Conservation (phyloP, 2,329 filamentous ascomycete genomes). For the Sporothrix phasma region DNA sequence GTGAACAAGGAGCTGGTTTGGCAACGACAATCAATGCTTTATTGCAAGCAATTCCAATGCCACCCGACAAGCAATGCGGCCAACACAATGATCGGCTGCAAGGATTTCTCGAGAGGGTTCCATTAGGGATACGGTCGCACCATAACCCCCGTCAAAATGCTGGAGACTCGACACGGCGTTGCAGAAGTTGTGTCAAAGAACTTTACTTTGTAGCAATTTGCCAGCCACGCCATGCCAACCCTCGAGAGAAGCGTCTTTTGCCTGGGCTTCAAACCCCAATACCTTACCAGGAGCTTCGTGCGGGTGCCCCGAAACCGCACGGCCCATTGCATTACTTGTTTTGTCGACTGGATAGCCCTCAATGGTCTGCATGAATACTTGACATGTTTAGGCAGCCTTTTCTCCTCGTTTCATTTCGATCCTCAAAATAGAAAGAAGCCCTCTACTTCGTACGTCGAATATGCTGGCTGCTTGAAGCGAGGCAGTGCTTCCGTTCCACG, state of each 20-base stretch:
- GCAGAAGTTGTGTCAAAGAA: slow-evolving; percentile 14
- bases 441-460: no score
- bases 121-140: slow-evolving; percentile 15
- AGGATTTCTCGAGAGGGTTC: slow-evolving; percentile 6
- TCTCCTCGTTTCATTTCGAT: slow-evolving; percentile 9
- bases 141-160: slow-evolving; percentile 17
- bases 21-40: background rate
- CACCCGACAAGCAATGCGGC: slow-evolving; percentile 6
- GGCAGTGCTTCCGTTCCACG: slow-evolving; percentile 3
- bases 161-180: slow-evolving; percentile 7
- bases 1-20: background rate
- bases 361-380: background rate
- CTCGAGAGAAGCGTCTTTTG: background rate
- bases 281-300: background rate
- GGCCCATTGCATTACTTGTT: background rate
- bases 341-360: background rate
- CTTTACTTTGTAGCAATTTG: background rate
- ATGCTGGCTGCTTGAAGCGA: background rate
- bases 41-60: background rate
- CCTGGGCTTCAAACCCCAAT: background rate
- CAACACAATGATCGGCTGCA: slow-evolving; percentile 14
- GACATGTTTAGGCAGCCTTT: background rate
- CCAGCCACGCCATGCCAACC: slow-evolving; percentile 4
- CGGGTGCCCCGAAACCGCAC: slow-evolving; percentile 3
- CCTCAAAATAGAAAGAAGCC: slow-evolving; percentile 1